A percentile compares a stretch with the other conserved stretches of the same genome.
Conservation (phyloP, 129 eudicot species). For the Flaveria ramosissima region DNA sequence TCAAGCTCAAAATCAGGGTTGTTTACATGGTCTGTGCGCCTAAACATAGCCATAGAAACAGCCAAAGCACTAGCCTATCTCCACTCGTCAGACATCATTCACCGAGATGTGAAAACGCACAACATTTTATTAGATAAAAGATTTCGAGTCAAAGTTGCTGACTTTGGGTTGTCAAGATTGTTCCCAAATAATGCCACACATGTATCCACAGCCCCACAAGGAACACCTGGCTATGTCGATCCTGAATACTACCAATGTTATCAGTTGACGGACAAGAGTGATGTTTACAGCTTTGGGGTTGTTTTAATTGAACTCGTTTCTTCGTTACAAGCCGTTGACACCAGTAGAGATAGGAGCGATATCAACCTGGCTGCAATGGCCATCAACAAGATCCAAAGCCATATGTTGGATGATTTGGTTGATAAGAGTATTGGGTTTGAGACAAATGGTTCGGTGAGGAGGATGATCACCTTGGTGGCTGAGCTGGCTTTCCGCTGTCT, state of each 20-base stretch:
- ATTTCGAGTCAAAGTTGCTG: conserved; percentile 89
- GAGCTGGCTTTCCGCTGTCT: conserved; percentile 81
- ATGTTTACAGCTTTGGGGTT: conserved; percentile 89
- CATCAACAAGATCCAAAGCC: conserved; percentile 59
- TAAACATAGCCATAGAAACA: conserved; percentile 82
- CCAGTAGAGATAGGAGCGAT: conserved; percentile 66
- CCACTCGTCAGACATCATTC: conserved; percentile 73
- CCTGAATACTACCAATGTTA: conserved; percentile 87
- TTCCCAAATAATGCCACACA: conserved; percentile 83
- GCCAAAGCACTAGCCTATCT: conserved; percentile 82
- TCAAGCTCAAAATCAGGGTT: conserved; percentile 46
- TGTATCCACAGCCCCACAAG: conserved; percentile 95
- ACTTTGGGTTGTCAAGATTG: conserved; percentile 87
- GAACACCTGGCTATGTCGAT: conserved; percentile 95
- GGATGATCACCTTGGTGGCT: conserved; percentile 69
- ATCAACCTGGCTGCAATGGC: conserved; percentile 89
- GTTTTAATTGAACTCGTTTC: conserved; percentile 84
- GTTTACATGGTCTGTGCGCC: conserved; percentile 68
- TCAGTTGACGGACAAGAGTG: conserved; percentile 89
- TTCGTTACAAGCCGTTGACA: conserved; percentile 79
- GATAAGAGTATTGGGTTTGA: conserved; percentile 63
- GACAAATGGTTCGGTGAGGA: conserved; percentile 45
- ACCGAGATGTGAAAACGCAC: conserved; percentile 84
- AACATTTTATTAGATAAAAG: conserved; percentile 73
- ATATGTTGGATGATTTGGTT: conserved; percentile 58